Base-by-base conservation (phyloP, 306 rosid species). In the Prunus mongolica region DNA sequence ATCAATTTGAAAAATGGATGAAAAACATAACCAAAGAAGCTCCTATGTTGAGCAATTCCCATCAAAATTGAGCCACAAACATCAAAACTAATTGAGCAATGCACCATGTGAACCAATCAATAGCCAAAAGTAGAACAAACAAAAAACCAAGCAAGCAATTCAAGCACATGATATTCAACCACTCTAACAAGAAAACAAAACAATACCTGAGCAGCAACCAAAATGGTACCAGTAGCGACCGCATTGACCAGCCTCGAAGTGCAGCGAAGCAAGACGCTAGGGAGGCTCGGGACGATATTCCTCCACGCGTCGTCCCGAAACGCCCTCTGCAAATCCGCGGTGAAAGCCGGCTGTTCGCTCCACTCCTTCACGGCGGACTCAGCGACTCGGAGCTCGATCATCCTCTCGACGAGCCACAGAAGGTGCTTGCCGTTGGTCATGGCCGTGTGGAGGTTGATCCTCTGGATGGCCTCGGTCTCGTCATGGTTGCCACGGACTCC, bases 341-440 rank as follows among this genome's bases (percentile, higher is more conserved):
- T 86, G 62, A 94, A 90, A 0, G 91, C 66, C 0, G 87, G 83
- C 72, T 92, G 95, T 44, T 94, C 91, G 55, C 97, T 94, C 98
- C 98, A 94, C 55, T 86, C 95, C 67, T 70, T 84, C 8, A 90
- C 97, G 0, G 98, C 96, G 0, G 78, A 41, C 70, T 86, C 95
- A 1, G 98, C 98, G 46, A 94, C 98, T 80, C 80, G 87, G 62
- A 94, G 86, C 89, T 94, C 98, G 49, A 92, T 89, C 98, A 94
- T 94, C 80, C 98, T 89, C 85, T 94, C 98, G 51, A 94, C 88
- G 56, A 94, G 73, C 97, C 97, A 94, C 75, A 86, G 64, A 55
- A 94, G 75, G 73, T 94, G 95, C 84, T 69, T 92, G 57, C 93
- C 96, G 72, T 85, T 88, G 2, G 92, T 90, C 68, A 87, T 63